phyloP scores from a whole-genome alignment of 2,329 filamentous ascomycete species.

The Fusarium marasasianum region DNA sequence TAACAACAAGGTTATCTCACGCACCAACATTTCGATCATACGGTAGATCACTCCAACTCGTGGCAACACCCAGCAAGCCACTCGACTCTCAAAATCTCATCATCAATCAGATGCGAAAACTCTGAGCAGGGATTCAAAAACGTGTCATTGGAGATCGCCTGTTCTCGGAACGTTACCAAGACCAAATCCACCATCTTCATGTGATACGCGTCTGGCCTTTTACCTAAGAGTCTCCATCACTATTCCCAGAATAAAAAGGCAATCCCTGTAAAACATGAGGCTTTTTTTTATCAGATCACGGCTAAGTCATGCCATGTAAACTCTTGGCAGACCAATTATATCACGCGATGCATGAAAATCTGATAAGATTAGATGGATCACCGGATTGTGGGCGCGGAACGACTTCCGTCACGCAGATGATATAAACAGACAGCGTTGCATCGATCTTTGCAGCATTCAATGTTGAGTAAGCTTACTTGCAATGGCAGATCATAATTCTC shows the following conservation, averaged over 20 bases:
- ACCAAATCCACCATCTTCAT: neutral
- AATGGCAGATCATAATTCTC: conserved; percentile 15
- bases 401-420: neutral
- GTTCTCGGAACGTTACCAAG: neutral
- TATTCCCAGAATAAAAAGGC: neutral
- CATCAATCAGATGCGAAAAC: neutral
- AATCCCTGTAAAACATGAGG: neutral
- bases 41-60: neutral
- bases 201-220: neutral
- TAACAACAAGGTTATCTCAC: neutral
- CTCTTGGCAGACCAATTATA: neutral
- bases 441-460: neutral
- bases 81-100: neutral
- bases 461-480: neutral
- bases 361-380: conserved; percentile 42
- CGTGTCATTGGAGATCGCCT: neutral
- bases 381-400: conserved; percentile 31
- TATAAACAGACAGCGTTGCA: conserved; percentile 4
- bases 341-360: conserved; percentile 2
- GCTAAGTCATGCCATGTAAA: neutral
- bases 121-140: neutral
- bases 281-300: neutral
- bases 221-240: rapidly evolving
- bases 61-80: neutral
- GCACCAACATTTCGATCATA: neutral